Evolutionary conservation across 2,329 filamentous ascomycete genomes (phyloP).

Genomic region (Sclerotiophoma versabilis): DNA sequence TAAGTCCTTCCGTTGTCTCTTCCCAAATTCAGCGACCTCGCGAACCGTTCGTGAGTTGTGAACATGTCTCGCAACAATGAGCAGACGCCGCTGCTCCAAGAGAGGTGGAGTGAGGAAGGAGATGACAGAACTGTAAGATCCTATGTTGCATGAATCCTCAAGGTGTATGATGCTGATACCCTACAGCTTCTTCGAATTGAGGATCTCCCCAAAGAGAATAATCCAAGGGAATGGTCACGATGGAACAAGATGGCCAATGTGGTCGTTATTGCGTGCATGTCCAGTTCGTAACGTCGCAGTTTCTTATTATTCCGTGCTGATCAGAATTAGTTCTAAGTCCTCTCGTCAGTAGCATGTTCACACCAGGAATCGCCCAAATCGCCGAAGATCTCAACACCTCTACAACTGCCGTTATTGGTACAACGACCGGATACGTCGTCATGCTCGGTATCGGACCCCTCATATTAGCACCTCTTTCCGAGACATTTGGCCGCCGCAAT

Average conservation of each 20-base stretch:
- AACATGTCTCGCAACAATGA: slow-evolving; percentile 43
- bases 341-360: slow-evolving; percentile 60
- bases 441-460: slow-evolving; percentile 58
- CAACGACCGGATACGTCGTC: slow-evolving; percentile 60
- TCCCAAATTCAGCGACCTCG: neutral
- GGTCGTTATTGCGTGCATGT: slow-evolving; percentile 59
- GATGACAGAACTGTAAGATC: slow-evolving; percentile 38
- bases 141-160: slow-evolving; percentile 24
- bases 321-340: slow-evolving; percentile 53
- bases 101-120: slow-evolving; percentile 40
- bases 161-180: neutral
- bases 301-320: neutral
- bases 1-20: neutral
- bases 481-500: slow-evolving; percentile 56
- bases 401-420: slow-evolving; percentile 54
- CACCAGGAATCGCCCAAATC: slow-evolving; percentile 59
- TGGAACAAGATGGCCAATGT: slow-evolving; percentile 58
- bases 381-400: slow-evolving; percentile 55
- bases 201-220: slow-evolving; percentile 48
- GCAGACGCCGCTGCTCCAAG: slow-evolving; percentile 50
- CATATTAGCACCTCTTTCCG: slow-evolving; percentile 55
- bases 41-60: neutral
- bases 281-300: slow-evolving; percentile 39
- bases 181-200: slow-evolving; percentile 29
- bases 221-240: slow-evolving; percentile 57